Conservation (phyloP, 306 rosid genomes). For the Comarum palustre region DNA sequence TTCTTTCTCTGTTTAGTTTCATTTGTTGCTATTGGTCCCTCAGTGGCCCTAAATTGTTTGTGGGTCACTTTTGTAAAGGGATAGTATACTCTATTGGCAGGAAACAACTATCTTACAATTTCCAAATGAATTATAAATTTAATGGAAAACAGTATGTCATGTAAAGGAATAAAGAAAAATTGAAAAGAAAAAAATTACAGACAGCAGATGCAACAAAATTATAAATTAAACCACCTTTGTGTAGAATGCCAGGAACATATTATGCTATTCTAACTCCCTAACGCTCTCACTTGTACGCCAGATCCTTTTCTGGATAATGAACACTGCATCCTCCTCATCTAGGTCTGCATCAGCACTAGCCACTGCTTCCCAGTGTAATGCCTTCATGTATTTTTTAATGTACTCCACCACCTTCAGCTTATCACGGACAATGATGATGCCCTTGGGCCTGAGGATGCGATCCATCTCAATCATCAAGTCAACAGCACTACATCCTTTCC, state of each 20-base stretch:
- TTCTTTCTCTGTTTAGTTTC: not conserved
- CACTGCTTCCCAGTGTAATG: constrained; percentile 90
- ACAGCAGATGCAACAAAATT: constrained; percentile 28
- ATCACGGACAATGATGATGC: constrained; percentile 71
- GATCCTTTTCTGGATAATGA: constrained; percentile 77
- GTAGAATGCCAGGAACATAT: constrained; percentile 5
- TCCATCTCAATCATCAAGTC: constrained; percentile 92
- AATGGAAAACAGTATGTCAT: constrained; percentile 6
- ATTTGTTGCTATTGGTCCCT: not conserved
- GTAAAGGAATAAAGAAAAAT: constrained; percentile 16
- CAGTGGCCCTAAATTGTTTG: not conserved
- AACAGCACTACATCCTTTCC: constrained; percentile 66
- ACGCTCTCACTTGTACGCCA: constrained; percentile 88
- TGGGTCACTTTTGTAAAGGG: not conserved
- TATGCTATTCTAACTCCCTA: constrained; percentile 57
- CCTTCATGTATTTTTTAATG: constrained; percentile 62
- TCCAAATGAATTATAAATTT: constrained; percentile 20
- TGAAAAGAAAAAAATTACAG: not conserved
- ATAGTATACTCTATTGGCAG: not conserved
- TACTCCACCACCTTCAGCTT: constrained; percentile 65
- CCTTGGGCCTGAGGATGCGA: constrained; percentile 82
- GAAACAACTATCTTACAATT: constrained; percentile 20
- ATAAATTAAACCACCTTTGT: constrained; percentile 18
- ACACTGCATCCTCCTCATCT: constrained; percentile 58
- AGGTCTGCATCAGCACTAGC: constrained; percentile 46